phyloP scores from a whole-genome alignment of 2,329 filamentous ascomycete genomes.

The Neofusicoccum kwambonambiense region DNA sequence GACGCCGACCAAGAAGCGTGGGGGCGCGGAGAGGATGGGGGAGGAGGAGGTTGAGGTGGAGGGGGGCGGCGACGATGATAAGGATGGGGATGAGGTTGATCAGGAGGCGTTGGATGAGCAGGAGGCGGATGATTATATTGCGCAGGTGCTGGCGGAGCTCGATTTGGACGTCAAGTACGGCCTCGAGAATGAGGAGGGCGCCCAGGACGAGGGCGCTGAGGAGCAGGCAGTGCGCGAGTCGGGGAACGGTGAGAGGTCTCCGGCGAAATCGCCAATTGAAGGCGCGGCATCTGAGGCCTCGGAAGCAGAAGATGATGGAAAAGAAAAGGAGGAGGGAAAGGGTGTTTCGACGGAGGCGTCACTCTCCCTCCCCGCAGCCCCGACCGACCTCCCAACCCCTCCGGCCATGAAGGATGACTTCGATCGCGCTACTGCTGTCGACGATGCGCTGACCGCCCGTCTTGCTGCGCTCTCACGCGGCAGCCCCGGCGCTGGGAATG shows the following conservation, averaged over 20 bases:
- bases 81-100: constrained; percentile 19
- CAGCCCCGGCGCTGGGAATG: constrained; percentile 29
- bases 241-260: too few species aligned
- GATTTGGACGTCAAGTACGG: constrained; percentile 44
- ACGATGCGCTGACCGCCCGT: constrained; percentile 47
- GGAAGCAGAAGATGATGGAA: not conserved
- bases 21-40: constrained; percentile 5
- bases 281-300: too few species aligned
- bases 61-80: not conserved
- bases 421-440: constrained; percentile 33
- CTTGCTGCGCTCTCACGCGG: constrained; percentile 41
- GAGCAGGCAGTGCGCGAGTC: not conserved
- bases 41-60: not conserved
- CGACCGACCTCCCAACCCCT: constrained; percentile 30
- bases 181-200: not conserved
- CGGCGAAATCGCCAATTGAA: too few species aligned
- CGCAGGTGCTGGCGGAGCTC: constrained; percentile 46
- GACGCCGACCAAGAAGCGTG: not conserved
- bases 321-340: constrained; percentile 3
- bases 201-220: constrained; percentile 13
- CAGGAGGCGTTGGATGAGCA: constrained; percentile 23
- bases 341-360: constrained; percentile 19
- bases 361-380: constrained; percentile 45
- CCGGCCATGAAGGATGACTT: constrained; percentile 26
- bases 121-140: constrained; percentile 48